Evolutionary conservation across 352 stramenopile species (phyloP).

Genomic region (Phytophthora cactorum): DNA sequence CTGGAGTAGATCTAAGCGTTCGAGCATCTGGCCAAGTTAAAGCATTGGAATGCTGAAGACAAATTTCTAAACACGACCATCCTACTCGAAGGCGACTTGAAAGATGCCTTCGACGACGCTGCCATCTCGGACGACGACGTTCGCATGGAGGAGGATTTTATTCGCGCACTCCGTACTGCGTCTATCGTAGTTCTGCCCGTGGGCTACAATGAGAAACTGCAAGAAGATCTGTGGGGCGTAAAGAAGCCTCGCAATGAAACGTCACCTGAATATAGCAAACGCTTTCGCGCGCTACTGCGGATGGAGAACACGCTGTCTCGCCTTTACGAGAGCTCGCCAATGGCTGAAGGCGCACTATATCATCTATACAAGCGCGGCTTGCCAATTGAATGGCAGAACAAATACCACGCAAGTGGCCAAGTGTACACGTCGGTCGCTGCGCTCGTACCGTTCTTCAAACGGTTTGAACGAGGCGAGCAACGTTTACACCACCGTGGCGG

Average conservation of each 20-base stretch:
- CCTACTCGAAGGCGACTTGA: constrained; percentile 9
- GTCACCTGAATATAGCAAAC: constrained; percentile 6
- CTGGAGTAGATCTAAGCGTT: constrained; percentile 10
- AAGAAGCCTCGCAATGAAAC: constrained; percentile 1
- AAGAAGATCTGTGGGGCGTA: constrained; percentile 11
- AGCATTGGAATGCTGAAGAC: constrained; percentile 17
- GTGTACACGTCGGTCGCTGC: constrained; percentile 3
- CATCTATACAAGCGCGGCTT: constrained; percentile 14
- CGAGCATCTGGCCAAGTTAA: constrained; percentile 6
- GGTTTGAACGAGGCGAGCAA: constrained; percentile 9
- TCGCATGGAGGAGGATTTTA: constrained; percentile 13
- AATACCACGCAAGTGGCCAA: constrained; percentile 13
- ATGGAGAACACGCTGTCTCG: too few species aligned
- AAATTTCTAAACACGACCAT: constrained; percentile 17
- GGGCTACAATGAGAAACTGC: not conserved
- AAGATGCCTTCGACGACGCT: constrained; percentile 3
- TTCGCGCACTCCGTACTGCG: not conserved
- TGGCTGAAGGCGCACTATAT: constrained; percentile 11
- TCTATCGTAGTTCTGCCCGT: not conserved
- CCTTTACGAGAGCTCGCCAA: not conserved
- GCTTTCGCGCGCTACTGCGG: too few species aligned
- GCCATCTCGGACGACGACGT: constrained; percentile 6
- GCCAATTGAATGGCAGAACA: constrained; percentile 18
- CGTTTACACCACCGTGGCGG: constrained; percentile 1
- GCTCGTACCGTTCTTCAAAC: constrained; percentile 8